Base-by-base conservation (phyloP, 805 yeast species). In the Lipomyces sp. region DNA sequence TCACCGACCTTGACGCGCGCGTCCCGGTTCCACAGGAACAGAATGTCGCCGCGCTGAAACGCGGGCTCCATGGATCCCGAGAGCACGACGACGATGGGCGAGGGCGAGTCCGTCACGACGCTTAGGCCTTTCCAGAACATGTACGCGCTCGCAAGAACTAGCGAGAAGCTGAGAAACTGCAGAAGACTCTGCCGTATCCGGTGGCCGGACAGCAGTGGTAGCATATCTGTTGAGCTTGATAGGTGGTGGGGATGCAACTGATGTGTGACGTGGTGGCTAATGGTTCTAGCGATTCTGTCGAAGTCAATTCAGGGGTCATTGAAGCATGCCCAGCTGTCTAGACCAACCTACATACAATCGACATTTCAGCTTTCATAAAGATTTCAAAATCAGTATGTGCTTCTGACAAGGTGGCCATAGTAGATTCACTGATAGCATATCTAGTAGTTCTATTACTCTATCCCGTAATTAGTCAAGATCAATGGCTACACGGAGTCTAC, bases 51-150 rank as follows among this genome's bases (percentile, higher is more conserved):
- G 70, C 98, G 80, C 70, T 93, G 97, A 76, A 93, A 93, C 1
- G 98, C 98, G 1, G 98, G 98, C 68, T 93, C 98, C 98, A 93
- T 93, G 1, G 98, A 91, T 4, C 98, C 98, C 1, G 98, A 89
- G 43, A 93, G 78, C 8, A 93, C 98, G 26, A 93, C 98, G 19
- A 93, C 98, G 22, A 93, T 81, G 19, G 98, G 98, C 1, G 97
- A 86, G 54, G 86, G 83, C 0, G 96, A 82, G 69, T 87, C 81
- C 10, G 96, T 76, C 1, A 82, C 73, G 3, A 91, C 72, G 1
- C 88, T 80, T 14, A 91, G 73, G 0, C 86, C 79, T 65, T 87
- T 88, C 95, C 97, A 93, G 53, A 87, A 80, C 78, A 93, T 85
- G 68, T 81, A 93, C 0, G 98, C 95, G 0, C 95, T 82, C 10